Conservation (phyloP, 805 yeast genomes). For the Suhomyces kilbournensis region DNA sequence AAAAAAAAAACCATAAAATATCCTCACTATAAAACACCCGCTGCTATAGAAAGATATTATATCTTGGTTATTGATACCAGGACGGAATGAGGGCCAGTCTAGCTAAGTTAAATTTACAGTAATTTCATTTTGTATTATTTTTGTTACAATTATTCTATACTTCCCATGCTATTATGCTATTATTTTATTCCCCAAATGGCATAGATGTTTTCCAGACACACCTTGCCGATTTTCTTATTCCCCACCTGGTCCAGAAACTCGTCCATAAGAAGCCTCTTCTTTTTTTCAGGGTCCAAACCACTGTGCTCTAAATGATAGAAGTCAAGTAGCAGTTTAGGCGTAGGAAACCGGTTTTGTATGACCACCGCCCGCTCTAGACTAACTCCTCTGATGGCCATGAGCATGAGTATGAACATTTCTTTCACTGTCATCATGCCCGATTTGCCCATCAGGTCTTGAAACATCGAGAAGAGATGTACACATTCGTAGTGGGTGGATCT, state of each 20-base stretch:
- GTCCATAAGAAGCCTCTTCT: slow-evolving; percentile 25
- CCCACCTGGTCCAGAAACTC: slow-evolving; percentile 45
- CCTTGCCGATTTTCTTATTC: slow-evolving; percentile 50
- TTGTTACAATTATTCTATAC: no score
- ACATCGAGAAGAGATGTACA: slow-evolving; percentile 37
- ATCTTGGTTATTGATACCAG: no score
- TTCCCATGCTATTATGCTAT: neutral
- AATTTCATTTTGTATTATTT: no score
- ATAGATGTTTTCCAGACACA: slow-evolving; percentile 49
- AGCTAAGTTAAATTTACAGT: no score
- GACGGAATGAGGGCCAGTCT: no score
- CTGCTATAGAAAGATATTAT: no score
- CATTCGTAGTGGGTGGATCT: slow-evolving; percentile 29
- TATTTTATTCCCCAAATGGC: slow-evolving; percentile 53
- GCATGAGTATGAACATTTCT: slow-evolving; percentile 71
- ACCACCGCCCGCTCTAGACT: slow-evolving; percentile 81
- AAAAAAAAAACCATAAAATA: no score
- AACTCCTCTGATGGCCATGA: slow-evolving; percentile 78
- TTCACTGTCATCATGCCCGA: slow-evolving; percentile 65
- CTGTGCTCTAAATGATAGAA: slow-evolving; percentile 36
- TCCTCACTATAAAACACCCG: no score
- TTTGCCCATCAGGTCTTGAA: slow-evolving; percentile 69
- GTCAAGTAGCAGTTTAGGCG: slow-evolving; percentile 60
- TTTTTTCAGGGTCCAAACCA: slow-evolving; percentile 22
- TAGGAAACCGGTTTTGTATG: slow-evolving; percentile 67